A percentile compares a stretch with the other conserved stretches of the same genome.
These are phyloP conservation scores for Plasmodium cynomolgi DNA, from an alignment of 169 alveolate species.

Conservation along the genomic window DNA sequence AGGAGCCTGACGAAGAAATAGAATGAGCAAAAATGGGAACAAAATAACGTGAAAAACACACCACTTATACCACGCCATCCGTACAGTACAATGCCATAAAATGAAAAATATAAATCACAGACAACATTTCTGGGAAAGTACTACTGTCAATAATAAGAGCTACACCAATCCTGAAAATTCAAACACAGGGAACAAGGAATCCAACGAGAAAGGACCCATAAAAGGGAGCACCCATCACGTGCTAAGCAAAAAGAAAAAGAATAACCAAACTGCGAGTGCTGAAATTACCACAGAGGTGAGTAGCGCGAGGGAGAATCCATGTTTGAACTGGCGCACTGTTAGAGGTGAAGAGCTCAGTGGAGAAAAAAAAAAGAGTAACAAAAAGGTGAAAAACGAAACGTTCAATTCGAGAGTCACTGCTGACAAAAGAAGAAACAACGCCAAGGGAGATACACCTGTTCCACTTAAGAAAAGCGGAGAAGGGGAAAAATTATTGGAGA, in stretches of 20 bases:
- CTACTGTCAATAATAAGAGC: background rate
- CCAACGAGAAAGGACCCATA: background rate
- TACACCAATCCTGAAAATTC: background rate
- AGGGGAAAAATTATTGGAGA: background rate
- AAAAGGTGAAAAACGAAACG: background rate
- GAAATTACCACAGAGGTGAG: background rate
- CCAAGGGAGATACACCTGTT: background rate
- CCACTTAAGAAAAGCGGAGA: background rate
- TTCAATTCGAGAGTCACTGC: background rate
- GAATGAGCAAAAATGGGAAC: background rate
- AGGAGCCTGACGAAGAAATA: background rate
- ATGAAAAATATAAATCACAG: conserved; percentile 44
- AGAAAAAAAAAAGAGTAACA: background rate
- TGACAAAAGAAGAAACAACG: background rate
- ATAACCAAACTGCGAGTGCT: background rate
- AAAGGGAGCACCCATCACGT: conserved; percentile 2
- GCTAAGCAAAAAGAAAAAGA: background rate
- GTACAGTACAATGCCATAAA: conserved; percentile 20
- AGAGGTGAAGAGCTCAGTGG: background rate
- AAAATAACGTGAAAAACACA: background rate
- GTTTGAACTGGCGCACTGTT: background rate
- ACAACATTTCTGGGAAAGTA: conserved; percentile 2
- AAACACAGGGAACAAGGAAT: background rate
- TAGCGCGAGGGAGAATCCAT: background rate
- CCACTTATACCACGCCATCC: background rate